phyloP scores from a whole-genome alignment of 345 rosid genomes.

The Ricinus communis region DNA sequence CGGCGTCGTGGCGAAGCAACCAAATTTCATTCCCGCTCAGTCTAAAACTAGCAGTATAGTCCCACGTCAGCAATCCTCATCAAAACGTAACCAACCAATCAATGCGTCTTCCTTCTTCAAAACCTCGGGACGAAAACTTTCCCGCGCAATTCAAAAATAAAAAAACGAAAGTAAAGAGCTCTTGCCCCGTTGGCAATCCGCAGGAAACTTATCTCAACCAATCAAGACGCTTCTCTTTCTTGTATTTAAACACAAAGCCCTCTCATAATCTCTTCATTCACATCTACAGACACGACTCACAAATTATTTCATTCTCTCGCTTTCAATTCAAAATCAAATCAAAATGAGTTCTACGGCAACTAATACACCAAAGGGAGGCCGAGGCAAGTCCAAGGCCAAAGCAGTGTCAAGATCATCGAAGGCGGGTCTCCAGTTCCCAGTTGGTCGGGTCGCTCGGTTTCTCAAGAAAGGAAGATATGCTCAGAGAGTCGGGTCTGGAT shows the following conservation, averaged over 20 bases:
- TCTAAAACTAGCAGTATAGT: no score
- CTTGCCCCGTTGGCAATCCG: slow-evolving; percentile 43
- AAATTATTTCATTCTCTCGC: no score
- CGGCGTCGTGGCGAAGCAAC: background rate
- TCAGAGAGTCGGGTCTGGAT: slow-evolving; percentile 22
- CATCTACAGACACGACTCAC: background rate
- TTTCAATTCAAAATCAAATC: background rate
- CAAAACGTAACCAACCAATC: background rate
- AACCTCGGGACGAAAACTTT: background rate
- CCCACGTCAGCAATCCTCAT: slow-evolving; percentile 9
- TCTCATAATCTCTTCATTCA: no score
- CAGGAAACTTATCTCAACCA: slow-evolving; percentile 19
- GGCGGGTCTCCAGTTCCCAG: slow-evolving; percentile 30
- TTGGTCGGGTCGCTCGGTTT: slow-evolving; percentile 24
- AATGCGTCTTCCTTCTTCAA: background rate
- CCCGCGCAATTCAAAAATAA: background rate
- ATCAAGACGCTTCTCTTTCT: slow-evolving; percentile 10
- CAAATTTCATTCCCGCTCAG: background rate
- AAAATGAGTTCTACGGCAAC: slow-evolving; percentile 4
- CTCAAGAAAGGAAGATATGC: slow-evolving; percentile 24
- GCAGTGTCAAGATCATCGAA: slow-evolving; percentile 10
- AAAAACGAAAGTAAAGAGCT: no score
- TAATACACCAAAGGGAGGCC: slow-evolving; percentile 11
- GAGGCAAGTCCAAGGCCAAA: slow-evolving; percentile 23
- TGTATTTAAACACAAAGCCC: background rate